Evolutionary conservation across 2,329 filamentous ascomycete genomes (phyloP).

Genomic region (Paecilomyces sp.): DNA sequence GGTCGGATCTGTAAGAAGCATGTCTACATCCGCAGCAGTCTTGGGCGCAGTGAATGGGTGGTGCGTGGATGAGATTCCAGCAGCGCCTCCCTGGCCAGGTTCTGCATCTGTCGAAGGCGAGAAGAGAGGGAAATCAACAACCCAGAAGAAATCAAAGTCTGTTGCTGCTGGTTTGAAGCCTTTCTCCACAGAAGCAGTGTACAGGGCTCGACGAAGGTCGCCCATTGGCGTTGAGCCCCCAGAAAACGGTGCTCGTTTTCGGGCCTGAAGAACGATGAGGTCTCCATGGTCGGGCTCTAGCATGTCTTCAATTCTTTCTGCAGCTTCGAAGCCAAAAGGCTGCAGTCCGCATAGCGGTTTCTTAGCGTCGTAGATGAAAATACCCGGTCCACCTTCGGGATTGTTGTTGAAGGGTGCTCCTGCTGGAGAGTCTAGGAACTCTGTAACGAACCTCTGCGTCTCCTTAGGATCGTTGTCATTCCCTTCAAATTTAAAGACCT

Average conservation of each 20-base stretch:
- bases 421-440: slow-evolving; percentile 64
- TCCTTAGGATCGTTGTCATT: slow-evolving; percentile 42
- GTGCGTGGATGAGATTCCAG: slow-evolving; percentile 80
- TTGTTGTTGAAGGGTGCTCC: slow-evolving; percentile 57
- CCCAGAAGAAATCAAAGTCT: slow-evolving; percentile 70
- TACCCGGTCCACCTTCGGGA: slow-evolving; percentile 68
- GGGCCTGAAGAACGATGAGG: slow-evolving; percentile 73
- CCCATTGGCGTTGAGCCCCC: slow-evolving; percentile 71
- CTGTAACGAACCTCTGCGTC: slow-evolving; percentile 55
- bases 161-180: slow-evolving; percentile 46
- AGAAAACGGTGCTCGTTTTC: slow-evolving; percentile 55
- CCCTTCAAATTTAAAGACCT: slow-evolving; percentile 60
- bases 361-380: slow-evolving; percentile 66
- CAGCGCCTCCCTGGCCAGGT: slow-evolving; percentile 72
- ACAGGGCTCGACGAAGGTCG: slow-evolving; percentile 62
- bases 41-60: slow-evolving; percentile 93
- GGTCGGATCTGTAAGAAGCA: slow-evolving; percentile 66
- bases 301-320: slow-evolving; percentile 49
- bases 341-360: slow-evolving; percentile 72
- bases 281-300: slow-evolving; percentile 62
- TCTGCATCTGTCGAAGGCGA: slow-evolving; percentile 59
- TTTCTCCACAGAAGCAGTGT: slow-evolving; percentile 60
- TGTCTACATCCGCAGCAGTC: slow-evolving; percentile 61
- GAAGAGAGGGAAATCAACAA: slow-evolving; percentile 88
- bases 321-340: slow-evolving; percentile 66